Evolutionary conservation across 306 rosid species (phyloP).

Genomic region (Lotus japonicus): DNA sequence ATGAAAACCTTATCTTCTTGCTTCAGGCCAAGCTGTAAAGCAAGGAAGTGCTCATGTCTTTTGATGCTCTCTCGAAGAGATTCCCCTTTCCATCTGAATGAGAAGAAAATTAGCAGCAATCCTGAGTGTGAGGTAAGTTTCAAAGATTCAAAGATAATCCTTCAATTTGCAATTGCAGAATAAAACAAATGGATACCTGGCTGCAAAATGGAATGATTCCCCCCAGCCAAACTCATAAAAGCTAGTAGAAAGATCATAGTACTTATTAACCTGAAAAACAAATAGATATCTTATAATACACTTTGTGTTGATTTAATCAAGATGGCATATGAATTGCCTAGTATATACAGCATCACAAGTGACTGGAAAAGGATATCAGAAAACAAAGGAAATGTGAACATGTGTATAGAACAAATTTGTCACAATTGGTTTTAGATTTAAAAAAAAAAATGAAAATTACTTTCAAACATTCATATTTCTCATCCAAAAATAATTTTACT

Average conservation of each 20-base stretch:
- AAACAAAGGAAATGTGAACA: not conserved
- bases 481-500: too few species aligned
- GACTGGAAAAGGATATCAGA: not conserved
- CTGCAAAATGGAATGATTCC: conserved; percentile 95
- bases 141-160: not conserved
- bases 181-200: conserved; percentile 50
- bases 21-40: conserved; percentile 69
- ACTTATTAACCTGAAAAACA: conserved; percentile 76
- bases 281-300: not conserved
- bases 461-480: too few species aligned
- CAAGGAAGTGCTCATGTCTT: conserved; percentile 93
- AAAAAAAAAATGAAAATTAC: too few species aligned
- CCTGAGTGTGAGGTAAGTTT: too few species aligned
- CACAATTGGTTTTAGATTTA: too few species aligned
- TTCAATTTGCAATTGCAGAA: not conserved
- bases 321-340: not conserved
- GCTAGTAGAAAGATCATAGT: conserved; percentile 90
- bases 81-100: conserved; percentile 75
- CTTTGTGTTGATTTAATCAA: not conserved
- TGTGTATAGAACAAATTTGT: not conserved
- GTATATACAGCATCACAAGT: not conserved
- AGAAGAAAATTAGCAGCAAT: conserved; percentile 5
- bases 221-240: conserved; percentile 99
- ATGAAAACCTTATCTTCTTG: conserved; percentile 79
- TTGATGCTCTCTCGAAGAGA: conserved; percentile 91